Evolutionary conservation across 2,329 filamentous ascomycete genomes (phyloP).

Genomic region (Pseudopyricularia javanii): DNA sequence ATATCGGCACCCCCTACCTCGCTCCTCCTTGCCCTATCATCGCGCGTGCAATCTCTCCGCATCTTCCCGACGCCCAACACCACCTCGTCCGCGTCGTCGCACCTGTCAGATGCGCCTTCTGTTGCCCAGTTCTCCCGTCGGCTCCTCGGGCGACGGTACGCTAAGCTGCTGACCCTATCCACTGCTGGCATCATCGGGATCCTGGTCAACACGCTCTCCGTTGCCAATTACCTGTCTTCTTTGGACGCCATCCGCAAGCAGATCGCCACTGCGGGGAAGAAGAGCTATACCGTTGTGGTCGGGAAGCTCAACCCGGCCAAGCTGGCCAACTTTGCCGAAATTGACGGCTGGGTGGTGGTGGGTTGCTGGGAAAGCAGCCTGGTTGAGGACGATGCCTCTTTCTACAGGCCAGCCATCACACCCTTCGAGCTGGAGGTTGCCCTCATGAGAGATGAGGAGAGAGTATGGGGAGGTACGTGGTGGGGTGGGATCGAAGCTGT

Average conservation of each 20-base stretch:
- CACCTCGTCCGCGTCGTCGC: background rate
- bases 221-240: conserved; percentile 78
- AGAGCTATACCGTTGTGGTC: conserved; percentile 91
- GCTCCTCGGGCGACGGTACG: conserved; percentile 74
- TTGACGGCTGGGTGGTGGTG: conserved; percentile 93
- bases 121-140: conserved; percentile 33
- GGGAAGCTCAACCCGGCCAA: conserved; percentile 95
- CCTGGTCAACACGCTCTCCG: conserved; percentile 86
- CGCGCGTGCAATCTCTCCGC: conserved; percentile 65
- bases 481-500: conserved; percentile 72
- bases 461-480: conserved; percentile 83
- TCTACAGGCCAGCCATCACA: conserved; percentile 85
- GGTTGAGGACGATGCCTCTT: conserved; percentile 69
- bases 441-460: conserved; percentile 59
- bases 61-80: conserved; percentile 46
- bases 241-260: conserved; percentile 60
- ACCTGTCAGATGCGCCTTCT: conserved; percentile 22
- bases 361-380: conserved; percentile 96
- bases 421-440: conserved; percentile 82
- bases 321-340: conserved; percentile 88
- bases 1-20: conserved; percentile 70
- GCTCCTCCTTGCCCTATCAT: conserved; percentile 76
- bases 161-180: conserved; percentile 66
- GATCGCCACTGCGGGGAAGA: conserved; percentile 76
- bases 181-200: conserved; percentile 83